phyloP scores from a whole-genome alignment of 177 flowering plant species.

The Tripterygium wilfordii region DNA sequence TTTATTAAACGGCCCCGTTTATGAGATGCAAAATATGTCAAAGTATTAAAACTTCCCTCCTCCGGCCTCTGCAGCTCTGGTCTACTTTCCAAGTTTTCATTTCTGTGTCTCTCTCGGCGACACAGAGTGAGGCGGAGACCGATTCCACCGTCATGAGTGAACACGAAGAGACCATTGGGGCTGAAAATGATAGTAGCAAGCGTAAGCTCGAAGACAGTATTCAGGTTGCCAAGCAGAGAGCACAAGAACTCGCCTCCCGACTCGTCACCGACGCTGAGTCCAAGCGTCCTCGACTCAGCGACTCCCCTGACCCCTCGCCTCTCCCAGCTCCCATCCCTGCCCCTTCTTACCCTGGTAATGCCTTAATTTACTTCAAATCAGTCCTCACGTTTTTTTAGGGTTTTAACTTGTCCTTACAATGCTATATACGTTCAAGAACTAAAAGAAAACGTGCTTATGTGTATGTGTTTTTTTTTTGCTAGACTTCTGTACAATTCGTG shows the following conservation, averaged over 20 bases:
- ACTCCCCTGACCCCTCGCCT: constrained; percentile 8
- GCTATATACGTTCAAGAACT: background rate
- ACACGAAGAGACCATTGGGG: constrained; percentile 2
- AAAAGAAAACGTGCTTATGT: too few relatives aligned
- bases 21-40: too few relatives aligned
- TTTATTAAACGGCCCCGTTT: too few relatives aligned
- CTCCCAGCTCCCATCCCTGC: constrained; percentile 2
- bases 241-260: constrained; percentile 42
- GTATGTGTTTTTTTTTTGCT: background rate
- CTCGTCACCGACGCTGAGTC: constrained; percentile 34
- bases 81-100: too few relatives aligned
- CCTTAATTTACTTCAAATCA: background rate
- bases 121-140: background rate
- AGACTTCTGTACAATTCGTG: background rate
- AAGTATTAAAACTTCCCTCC: too few relatives aligned
- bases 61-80: too few relatives aligned
- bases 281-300: constrained; percentile 35
- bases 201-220: constrained; percentile 31
- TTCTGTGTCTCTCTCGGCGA: too few relatives aligned
- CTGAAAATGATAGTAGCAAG: constrained; percentile 18
- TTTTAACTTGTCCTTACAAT: background rate
- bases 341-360: constrained; percentile 11
- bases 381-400: constrained; percentile 6
- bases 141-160: constrained; percentile 7
- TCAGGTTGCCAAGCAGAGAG: constrained; percentile 39